Conservation (phyloP, 2,329 filamentous ascomycete species). For the Ceratocystiopsis brevicomis region DNA sequence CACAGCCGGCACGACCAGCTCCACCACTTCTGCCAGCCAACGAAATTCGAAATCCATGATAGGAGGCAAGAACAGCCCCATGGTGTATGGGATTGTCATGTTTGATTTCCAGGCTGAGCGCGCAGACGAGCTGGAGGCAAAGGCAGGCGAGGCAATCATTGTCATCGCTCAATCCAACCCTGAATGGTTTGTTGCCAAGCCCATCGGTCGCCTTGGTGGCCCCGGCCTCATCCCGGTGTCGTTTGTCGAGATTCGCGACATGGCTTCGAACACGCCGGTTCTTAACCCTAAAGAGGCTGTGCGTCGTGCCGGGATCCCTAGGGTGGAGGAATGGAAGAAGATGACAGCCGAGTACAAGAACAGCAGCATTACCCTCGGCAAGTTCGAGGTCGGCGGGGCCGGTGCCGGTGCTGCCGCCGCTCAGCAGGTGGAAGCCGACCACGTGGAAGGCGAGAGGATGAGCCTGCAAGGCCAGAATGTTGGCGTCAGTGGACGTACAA, state of each 20-base stretch:
- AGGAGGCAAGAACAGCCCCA: conserved; percentile 44
- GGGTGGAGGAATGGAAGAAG: conserved; percentile 98
- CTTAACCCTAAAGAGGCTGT: conserved; percentile 71
- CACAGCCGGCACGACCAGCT: background rate
- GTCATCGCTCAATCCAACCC: conserved; percentile 97
- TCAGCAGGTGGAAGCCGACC: too few relatives aligned
- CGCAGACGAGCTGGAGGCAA: conserved; percentile 89
- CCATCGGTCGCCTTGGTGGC: conserved; percentile 90
- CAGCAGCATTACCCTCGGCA: conserved; percentile 89
- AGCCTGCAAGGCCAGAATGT: conserved; percentile 36
- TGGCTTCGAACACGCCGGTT: conserved; percentile 70
- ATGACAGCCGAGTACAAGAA: conserved; percentile 99
- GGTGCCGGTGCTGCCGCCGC: conserved; percentile 12
- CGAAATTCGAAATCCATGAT: conserved; percentile 26
- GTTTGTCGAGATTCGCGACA: conserved; percentile 90
- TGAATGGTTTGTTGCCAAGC: conserved; percentile 98
- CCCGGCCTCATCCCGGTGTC: conserved; percentile 91
- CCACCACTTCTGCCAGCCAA: conserved; percentile 15
- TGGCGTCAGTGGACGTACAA: conserved; percentile 23
- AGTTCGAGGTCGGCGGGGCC: conserved; percentile 47
- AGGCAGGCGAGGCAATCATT: conserved; percentile 89
- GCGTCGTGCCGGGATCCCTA: conserved; percentile 71
- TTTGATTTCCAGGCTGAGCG: conserved; percentile 92
- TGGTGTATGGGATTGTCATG: conserved; percentile 93
- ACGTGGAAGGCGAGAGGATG: conserved; percentile 28